These are phyloP conservation scores for Penicillium olsonii DNA, from an alignment of 2,329 filamentous ascomycete species.

Conservation along the genomic window DNA sequence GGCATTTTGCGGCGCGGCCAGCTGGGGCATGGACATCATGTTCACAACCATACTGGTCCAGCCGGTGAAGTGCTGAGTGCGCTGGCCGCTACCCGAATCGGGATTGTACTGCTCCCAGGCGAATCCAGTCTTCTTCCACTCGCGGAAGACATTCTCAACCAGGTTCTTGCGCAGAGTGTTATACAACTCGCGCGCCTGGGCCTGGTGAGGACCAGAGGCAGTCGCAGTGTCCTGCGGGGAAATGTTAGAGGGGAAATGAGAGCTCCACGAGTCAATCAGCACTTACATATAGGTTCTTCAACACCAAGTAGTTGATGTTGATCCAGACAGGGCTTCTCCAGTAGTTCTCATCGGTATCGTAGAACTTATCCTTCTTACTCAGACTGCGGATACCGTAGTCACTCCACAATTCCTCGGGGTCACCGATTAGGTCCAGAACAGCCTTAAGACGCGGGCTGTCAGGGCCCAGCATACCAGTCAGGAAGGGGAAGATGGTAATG, in stretches of 20 bases:
- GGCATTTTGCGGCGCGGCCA: constrained; percentile 38
- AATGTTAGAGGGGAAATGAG: constrained; percentile 19
- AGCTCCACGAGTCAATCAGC: too few species aligned
- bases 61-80: constrained; percentile 96
- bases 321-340: constrained; percentile 96
- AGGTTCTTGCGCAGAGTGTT: constrained; percentile 76
- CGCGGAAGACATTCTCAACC: constrained; percentile 82
- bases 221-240: constrained; percentile 63
- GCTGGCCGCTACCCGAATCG: constrained; percentile 87
- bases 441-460: constrained; percentile 74
- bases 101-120: constrained; percentile 99
- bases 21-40: constrained; percentile 90
- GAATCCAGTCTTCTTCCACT: constrained; percentile 90
- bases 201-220: constrained; percentile 65
- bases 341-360: constrained; percentile 93
- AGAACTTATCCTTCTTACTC: constrained; percentile 78
- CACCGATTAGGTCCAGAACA: constrained; percentile 73
- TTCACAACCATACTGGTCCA: constrained; percentile 99
- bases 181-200: constrained; percentile 73
- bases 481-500: constrained; percentile 87
- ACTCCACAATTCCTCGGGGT: constrained; percentile 88
- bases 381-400: constrained; percentile 84
- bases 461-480: constrained; percentile 75
- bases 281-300: constrained; percentile 76
- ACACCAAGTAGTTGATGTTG: constrained; percentile 88